Evolutionary conservation across 2,329 filamentous ascomycete species (phyloP), one percentile per base, ranked within the genome.

Genomic region (Xylariomycetidae sp.): DNA sequence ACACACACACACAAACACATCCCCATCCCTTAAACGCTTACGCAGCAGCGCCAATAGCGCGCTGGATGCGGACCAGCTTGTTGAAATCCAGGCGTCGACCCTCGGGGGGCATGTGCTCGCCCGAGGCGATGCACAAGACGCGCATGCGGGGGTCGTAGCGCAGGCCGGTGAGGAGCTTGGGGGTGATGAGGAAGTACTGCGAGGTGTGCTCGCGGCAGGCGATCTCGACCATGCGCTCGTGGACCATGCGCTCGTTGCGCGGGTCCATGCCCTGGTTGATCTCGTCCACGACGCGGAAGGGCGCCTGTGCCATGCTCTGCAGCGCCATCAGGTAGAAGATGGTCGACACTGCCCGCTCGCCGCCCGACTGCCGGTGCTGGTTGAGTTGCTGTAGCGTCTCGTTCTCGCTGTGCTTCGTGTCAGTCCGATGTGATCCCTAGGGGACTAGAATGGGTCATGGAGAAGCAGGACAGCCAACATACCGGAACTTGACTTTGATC

Each of bases 251-350:
- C 63, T 98, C 92, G 61, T 98, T 98, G 51, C 92, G 82, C 26
- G 90, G 92, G 59, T 98, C 92, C 92, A 98, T 98, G 46, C 92
- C 92, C 64, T 98, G 92, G 56, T 98, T 98, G 70, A 98, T 98
- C 65, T 98, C 92, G 61, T 98, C 92, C 38, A 98, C 92, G 31
- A 98, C 90, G 32, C 92, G 87, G 74, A 98, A 98, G 1, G 92
- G 92, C 4, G 89, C 88, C 51, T 88, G 84, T 12, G 92, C 90
- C 51, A 98, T 80, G 31, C 85, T 85, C 59, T 98, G 92, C 17
- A 98, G 75, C 5, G 92, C 87, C 89, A 98, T 96, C 36, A 98
- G 85, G 64, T 93, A 98, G 72, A 96, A 98, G 54, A 96, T 94
- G 10, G 92, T 98, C 15, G 87, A 94, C 15, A 98, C 90, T 16